Evolutionary conservation across 1,284 basidiomycete species (phyloP).

Genomic region (Tilletia walkeri): DNA sequence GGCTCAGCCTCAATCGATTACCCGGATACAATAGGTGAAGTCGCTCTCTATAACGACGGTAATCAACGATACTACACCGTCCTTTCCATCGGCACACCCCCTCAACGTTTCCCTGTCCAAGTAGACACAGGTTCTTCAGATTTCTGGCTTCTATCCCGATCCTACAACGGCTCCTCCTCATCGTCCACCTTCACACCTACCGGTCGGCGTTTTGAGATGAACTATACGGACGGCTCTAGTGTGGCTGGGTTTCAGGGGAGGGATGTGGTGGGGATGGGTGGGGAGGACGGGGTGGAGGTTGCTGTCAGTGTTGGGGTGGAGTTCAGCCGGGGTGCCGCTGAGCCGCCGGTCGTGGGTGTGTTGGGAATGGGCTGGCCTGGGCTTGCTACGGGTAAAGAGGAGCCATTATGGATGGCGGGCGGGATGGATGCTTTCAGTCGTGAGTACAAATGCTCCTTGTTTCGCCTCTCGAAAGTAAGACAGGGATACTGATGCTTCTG

Average conservation of each 20-base stretch:
- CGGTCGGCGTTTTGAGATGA: conserved; percentile 65
- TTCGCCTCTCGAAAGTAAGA: no score
- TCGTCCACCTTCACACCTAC: neutral
- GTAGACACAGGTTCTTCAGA: conserved; percentile 75
- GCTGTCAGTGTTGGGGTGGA: conserved; percentile 37
- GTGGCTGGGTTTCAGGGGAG: conserved; percentile 69
- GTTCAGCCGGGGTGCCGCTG: conserved; percentile 45
- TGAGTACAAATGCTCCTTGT: neutral
- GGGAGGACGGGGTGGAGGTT: conserved; percentile 52
- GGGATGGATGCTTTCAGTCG: conserved; percentile 41
- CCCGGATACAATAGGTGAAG: neutral
- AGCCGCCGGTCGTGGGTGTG: conserved; percentile 56
- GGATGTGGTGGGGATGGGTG: conserved; percentile 61
- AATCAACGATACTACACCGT: conserved; percentile 17
- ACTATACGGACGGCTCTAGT: conserved; percentile 73
- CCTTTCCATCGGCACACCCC: neutral
- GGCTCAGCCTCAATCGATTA: no score
- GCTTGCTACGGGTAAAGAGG: conserved; percentile 57
- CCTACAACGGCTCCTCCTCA: conserved; percentile 35
- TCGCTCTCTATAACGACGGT: conserved; percentile 3
- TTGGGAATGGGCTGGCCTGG: conserved; percentile 57
- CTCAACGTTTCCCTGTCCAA: neutral
- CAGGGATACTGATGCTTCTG: no score
- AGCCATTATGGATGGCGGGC: conserved; percentile 69
- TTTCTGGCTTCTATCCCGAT: conserved; percentile 67